Evolutionary conservation across 768 basidiomycete genomes (phyloP).

Genomic region (Hypholoma sublateritium): DNA sequence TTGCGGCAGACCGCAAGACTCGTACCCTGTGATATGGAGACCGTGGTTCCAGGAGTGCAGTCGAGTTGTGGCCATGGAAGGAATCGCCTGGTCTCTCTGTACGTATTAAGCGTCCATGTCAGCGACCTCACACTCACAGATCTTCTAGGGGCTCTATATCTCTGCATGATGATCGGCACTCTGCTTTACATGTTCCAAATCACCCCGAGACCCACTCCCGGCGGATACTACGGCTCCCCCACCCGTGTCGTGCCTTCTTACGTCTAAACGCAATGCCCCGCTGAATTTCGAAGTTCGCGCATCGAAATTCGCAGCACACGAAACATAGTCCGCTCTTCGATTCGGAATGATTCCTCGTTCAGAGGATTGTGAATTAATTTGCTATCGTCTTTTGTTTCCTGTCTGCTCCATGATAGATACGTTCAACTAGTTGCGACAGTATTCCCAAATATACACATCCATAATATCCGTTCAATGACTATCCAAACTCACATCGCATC

Average conservation of each 20-base stretch:
- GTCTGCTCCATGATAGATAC: no score
- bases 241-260: conserved; percentile 1
- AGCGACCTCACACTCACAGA: neutral
- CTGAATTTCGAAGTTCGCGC: no score
- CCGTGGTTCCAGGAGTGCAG: conserved; percentile 24
- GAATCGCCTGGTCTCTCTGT: conserved; percentile 30
- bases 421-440: no score
- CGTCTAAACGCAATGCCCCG: neutral
- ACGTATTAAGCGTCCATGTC: conserved; percentile 7
- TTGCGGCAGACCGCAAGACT: conserved; percentile 17
- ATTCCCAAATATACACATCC: no score
- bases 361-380: no score
- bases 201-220: conserved; percentile 21
- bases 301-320: no score
- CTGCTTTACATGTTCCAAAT: conserved; percentile 27
- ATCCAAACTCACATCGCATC: no score
- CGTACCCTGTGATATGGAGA: conserved; percentile 24
- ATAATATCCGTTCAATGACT: no score
- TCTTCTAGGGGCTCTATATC: conserved; percentile 23
- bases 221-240: conserved; percentile 21
- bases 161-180: conserved; percentile 27
- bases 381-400: no score
- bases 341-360: no score
- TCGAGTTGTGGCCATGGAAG: conserved; percentile 27
- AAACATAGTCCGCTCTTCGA: no score